phyloP scores from a whole-genome alignment of 163 green algal species.

The Scenedesmus sp. region DNA sequence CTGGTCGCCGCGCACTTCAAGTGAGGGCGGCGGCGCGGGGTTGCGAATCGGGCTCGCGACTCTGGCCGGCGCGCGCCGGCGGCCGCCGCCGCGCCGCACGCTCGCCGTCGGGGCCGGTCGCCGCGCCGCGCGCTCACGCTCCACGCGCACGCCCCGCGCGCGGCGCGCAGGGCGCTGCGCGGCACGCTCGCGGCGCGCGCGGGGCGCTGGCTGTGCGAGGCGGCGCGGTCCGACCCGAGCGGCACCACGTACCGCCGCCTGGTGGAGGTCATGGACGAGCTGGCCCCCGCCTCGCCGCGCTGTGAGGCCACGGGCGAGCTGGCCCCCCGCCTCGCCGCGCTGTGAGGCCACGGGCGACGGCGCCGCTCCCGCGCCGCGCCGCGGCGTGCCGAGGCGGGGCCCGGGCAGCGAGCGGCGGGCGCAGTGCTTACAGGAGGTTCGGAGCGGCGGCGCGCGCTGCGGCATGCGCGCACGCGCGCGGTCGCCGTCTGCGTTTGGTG shows the following conservation, averaged over 20 bases:
- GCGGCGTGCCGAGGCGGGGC: too few relatives aligned
- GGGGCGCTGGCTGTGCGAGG: constrained; percentile 48
- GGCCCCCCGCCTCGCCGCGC: too few relatives aligned
- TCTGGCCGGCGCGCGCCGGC: background rate
- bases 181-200: constrained; percentile 47
- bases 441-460: too few relatives aligned
- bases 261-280: constrained; percentile 45
- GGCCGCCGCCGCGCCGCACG: background rate
- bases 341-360: too few relatives aligned
- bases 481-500: too few relatives aligned
- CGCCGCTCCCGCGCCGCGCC: too few relatives aligned
- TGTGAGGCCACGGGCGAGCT: too few relatives aligned
- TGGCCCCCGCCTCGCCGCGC: constrained; percentile 47
- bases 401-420: too few relatives aligned
- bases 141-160: constrained; percentile 57
- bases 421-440: too few relatives aligned
- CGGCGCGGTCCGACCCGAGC: constrained; percentile 32
- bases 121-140: constrained; percentile 7
- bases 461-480: too few relatives aligned
- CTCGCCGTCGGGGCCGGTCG: background rate
- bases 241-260: constrained; percentile 43
- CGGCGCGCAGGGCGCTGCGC: constrained; percentile 45
- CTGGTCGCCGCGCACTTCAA: constrained; percentile 45
- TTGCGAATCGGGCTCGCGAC: background rate
- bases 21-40: background rate